Base-by-base conservation (phyloP, 805 yeast species). In the Saturnispora besseyi region DNA sequence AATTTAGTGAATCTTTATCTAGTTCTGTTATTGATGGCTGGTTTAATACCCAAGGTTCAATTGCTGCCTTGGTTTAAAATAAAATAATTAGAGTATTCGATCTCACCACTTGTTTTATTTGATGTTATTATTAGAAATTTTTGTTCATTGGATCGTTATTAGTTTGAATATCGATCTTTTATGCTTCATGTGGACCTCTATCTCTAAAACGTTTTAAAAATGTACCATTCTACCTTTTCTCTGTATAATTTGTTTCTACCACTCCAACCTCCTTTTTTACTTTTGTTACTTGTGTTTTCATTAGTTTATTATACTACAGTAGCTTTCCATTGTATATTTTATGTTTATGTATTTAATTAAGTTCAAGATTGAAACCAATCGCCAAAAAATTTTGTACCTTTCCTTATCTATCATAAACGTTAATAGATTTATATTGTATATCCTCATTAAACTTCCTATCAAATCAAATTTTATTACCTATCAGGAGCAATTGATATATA, bases 1-100 rank as follows among this genome's bases (percentile, higher is more conserved):
- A 71, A 57, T 83, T 84, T 60, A 74, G 67, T 55, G 62, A 78
- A 43, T 64, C 79, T 42, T 72, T 89, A 57, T 76, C 73, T 59
- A 61, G 75, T 34, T 70, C 67, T 53, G 79, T 83, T 47, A 87
- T 88, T 51, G 55, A 64, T 44, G 51, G 61, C n/a, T 85, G 93
- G 93, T 65, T 77, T 53, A 58, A 64, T 49, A 63, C 67, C 41
- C 49, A 75, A 38, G 87, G 84, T 52, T 72, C 86, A 41, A 58
- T 70, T 54, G 77, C 75, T 24, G 21, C 18, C 31, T 44, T 52
- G 26, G 49, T 42, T 22, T 52, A 47, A 48, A 22, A 22, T 31
- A 5, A 22, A n/a, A 12, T 26, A 18, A 29, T 18, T 21, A 29
- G 34, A 10, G 13, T 24, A 24, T 10, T 38, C 9, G 11, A 26